Conservation (phyloP, 2,329 filamentous ascomycete species). For the Ceratocystiopsis brevicomis region DNA sequence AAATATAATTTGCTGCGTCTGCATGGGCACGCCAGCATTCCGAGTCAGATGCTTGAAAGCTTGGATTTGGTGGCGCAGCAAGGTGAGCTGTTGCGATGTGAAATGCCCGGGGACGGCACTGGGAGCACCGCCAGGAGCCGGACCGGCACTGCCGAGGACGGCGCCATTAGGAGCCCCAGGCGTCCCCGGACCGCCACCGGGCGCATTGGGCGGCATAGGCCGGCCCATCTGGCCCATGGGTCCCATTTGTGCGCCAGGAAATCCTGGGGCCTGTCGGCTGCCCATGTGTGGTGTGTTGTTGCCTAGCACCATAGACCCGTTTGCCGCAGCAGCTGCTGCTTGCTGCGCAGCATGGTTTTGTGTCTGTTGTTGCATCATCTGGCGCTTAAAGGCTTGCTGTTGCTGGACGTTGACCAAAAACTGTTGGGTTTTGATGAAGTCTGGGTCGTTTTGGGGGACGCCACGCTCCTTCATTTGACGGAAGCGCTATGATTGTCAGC, state of each 20-base stretch:
- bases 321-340: slow-evolving; percentile 20
- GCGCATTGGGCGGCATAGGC: neutral
- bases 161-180: neutral
- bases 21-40: slow-evolving; percentile 61
- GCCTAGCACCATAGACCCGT: slow-evolving; percentile 19
- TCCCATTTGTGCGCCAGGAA: slow-evolving; percentile 9
- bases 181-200: neutral
- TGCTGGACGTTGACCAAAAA: slow-evolving; percentile 48
- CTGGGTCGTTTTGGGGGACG: slow-evolving; percentile 64
- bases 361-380: slow-evolving; percentile 22
- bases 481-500: slow-evolving; percentile 43
- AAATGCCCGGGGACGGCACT: slow-evolving; percentile 36
- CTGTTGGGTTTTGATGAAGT: slow-evolving; percentile 65
- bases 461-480: slow-evolving; percentile 76
- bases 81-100: slow-evolving; percentile 57
- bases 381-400: slow-evolving; percentile 14
- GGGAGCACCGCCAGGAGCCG: slow-evolving; percentile 12
- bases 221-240: neutral
- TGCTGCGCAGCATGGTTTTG: slow-evolving; percentile 7
- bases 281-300: slow-evolving; percentile 12
- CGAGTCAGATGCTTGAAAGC: slow-evolving; percentile 84
- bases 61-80: slow-evolving; percentile 69
- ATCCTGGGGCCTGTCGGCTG: slow-evolving; percentile 18
- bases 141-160: slow-evolving; percentile 3
- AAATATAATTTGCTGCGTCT: slow-evolving; percentile 70